Evolutionary conservation across 2,329 filamentous ascomycete species (phyloP).

Genomic region (Trichophyton simii): DNA sequence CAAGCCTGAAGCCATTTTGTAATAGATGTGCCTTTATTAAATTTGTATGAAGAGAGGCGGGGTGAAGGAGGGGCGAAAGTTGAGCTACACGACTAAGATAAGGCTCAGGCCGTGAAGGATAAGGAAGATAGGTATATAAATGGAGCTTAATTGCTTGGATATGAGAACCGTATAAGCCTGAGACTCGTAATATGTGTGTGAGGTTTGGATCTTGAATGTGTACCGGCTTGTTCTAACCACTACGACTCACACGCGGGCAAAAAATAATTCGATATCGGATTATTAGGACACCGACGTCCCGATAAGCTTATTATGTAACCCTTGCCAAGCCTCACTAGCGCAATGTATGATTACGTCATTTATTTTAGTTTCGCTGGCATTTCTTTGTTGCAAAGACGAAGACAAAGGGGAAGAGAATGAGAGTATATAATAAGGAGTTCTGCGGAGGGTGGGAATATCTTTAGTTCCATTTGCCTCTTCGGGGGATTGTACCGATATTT

Average conservation of each 20-base stretch:
- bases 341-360: background rate
- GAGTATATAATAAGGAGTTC: background rate
- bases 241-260: background rate
- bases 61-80: background rate
- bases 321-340: background rate
- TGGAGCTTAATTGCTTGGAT: background rate
- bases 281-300: background rate
- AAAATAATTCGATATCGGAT: background rate
- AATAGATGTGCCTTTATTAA: background rate
- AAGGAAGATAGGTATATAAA: background rate
- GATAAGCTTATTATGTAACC: background rate
- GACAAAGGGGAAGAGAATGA: background rate
- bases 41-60: background rate
- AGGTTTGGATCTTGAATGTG: background rate
- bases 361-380: background rate
- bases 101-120: background rate
- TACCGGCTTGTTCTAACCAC: background rate
- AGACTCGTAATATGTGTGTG: background rate
- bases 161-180: background rate
- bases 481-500: background rate
- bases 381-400: background rate
- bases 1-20: slow-evolving; percentile 6
- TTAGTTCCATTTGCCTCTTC: too few species aligned
- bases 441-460: background rate
- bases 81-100: background rate